phyloP scores from a whole-genome alignment of 2,329 filamentous ascomycete species.

The Trichoderma polysporum region DNA sequence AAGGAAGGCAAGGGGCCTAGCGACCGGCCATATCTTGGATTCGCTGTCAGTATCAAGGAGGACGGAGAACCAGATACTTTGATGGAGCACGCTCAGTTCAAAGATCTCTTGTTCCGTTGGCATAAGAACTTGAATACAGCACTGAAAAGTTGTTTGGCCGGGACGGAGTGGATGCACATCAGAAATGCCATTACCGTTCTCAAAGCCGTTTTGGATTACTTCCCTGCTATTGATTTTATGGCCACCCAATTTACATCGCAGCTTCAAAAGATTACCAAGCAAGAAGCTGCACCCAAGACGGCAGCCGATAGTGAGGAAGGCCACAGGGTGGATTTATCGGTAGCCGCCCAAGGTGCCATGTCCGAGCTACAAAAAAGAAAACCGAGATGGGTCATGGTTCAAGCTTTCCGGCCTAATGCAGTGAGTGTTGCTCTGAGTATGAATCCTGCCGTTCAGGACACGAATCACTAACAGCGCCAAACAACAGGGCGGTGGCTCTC shows the following conservation, averaged over 20 bases:
- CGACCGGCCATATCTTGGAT: slow-evolving; percentile 67
- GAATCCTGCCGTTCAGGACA: background rate
- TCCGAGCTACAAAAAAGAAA: slow-evolving; percentile 68
- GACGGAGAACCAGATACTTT: slow-evolving; percentile 66
- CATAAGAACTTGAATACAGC: slow-evolving; percentile 79
- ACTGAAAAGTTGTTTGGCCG: slow-evolving; percentile 76
- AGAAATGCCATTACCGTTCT: slow-evolving; percentile 91
- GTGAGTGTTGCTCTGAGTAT: slow-evolving; percentile 40
- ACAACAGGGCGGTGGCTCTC: slow-evolving; percentile 31
- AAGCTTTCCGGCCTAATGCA: slow-evolving; percentile 66
- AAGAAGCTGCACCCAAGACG: slow-evolving; percentile 55
- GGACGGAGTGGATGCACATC: slow-evolving; percentile 95
- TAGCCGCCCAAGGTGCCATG: slow-evolving; percentile 69
- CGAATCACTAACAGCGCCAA: slow-evolving; percentile 24
- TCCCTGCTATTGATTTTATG: slow-evolving; percentile 89
- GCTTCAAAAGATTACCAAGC: slow-evolving; percentile 63
- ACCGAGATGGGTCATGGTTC: slow-evolving; percentile 69
- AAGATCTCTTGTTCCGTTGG: slow-evolving; percentile 84
- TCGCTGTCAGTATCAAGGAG: slow-evolving; percentile 69
- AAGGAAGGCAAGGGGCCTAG: slow-evolving; percentile 64
- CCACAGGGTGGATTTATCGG: slow-evolving; percentile 69
- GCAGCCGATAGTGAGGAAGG: slow-evolving; percentile 52
- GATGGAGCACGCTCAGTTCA: slow-evolving; percentile 82
- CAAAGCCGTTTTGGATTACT: slow-evolving; percentile 75
- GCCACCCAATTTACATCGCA: slow-evolving; percentile 65